Percentiles rank a stretch among this genome's conserved stretches.
These are phyloP conservation scores for Gaeumannomyces sp. DNA, from an alignment of 2,329 filamentous ascomycete species.

Conservation along the genomic window DNA sequence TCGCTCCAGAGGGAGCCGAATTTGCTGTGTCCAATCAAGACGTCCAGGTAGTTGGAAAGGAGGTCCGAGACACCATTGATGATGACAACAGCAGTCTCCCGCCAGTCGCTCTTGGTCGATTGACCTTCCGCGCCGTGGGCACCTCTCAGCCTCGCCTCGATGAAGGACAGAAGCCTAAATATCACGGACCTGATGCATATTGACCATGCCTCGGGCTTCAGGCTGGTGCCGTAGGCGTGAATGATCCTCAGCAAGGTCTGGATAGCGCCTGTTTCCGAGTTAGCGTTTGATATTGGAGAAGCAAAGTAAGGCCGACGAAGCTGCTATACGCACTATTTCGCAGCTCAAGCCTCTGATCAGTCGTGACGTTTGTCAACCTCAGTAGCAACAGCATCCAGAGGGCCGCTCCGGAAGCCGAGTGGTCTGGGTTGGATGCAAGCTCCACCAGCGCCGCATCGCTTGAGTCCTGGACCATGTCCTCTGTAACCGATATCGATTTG, in stretches of 20 bases:
- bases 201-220: constrained; percentile 74
- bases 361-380: constrained; percentile 64
- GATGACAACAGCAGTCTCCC: constrained; percentile 69
- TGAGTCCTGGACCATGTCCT: constrained; percentile 46
- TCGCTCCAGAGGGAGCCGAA: constrained; percentile 73
- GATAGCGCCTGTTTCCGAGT: constrained; percentile 53
- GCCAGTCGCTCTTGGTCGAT: constrained; percentile 53
- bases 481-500: constrained; percentile 50
- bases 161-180: constrained; percentile 67
- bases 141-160: constrained; percentile 50
- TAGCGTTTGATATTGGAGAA: background rate
- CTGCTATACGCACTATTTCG: constrained; percentile 55
- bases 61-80: constrained; percentile 67
- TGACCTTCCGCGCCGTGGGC: constrained; percentile 31
- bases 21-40: constrained; percentile 57
- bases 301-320: background rate
- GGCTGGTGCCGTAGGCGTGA: constrained; percentile 78
- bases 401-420: constrained; percentile 59
- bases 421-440: constrained; percentile 53
- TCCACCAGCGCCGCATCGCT: constrained; percentile 51
- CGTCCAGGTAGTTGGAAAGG: constrained; percentile 68
- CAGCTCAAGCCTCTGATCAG: constrained; percentile 66
- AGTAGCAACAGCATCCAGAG: constrained; percentile 74
- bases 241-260: constrained; percentile 89
- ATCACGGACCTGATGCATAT: constrained; percentile 76